Evolutionary conservation across 108 stramenopile genomes (phyloP).

Genomic region (Nannochloropsis salina): DNA sequence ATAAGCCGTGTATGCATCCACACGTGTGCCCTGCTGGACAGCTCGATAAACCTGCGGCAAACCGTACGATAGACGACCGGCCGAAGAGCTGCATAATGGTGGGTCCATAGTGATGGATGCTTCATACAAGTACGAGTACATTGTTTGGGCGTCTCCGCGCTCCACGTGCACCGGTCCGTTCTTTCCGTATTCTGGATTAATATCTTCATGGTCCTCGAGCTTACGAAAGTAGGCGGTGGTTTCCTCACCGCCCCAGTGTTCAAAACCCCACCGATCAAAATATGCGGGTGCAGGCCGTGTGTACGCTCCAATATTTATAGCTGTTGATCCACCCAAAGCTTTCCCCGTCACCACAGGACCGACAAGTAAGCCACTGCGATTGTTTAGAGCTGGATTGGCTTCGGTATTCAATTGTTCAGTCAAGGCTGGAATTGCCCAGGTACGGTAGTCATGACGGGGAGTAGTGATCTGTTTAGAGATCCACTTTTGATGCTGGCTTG

Average conservation of each 20-base stretch:
- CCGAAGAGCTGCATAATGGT: not conserved
- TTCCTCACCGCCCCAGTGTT: not conserved
- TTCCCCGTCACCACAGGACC: not conserved
- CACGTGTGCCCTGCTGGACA: not conserved
- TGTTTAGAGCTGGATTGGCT: not conserved
- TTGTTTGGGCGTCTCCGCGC: not conserved
- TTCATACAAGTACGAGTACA: not conserved
- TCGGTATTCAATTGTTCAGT: not conserved
- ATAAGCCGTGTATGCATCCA: not conserved
- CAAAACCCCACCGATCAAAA: not conserved
- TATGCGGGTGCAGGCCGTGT: not conserved
- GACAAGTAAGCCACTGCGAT: not conserved
- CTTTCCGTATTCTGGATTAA: not conserved
- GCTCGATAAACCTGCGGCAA: conserved; percentile 9
- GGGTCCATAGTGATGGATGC: not conserved
- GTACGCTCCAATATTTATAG: not conserved
- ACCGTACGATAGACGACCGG: not conserved
- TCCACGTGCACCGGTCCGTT: not conserved
- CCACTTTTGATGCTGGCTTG: not conserved
- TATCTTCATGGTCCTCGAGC: not conserved
- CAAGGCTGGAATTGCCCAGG: not conserved
- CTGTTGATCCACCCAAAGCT: conserved; percentile 19
- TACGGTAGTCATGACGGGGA: not conserved
- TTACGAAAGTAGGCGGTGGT: not conserved
- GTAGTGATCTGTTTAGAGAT: not conserved